phyloP scores from a whole-genome alignment of 192 early-diverging fungal genomes.

The Phlyctochytrium bullatum region DNA sequence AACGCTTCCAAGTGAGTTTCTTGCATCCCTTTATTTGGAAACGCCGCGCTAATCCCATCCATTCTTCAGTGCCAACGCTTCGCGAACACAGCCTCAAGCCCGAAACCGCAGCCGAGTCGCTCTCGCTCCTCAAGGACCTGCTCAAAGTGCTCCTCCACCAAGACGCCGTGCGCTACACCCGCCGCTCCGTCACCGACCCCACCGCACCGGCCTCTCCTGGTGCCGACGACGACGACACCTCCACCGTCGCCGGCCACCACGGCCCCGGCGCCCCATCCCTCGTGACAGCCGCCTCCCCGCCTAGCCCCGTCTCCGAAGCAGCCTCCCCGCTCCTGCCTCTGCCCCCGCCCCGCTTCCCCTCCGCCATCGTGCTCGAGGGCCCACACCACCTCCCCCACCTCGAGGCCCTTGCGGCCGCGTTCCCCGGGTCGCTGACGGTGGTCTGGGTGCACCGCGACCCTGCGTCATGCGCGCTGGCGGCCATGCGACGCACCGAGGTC shows the following conservation, averaged over 20 bases:
- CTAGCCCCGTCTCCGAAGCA: background rate
- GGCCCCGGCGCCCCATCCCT: background rate
- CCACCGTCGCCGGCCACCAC: background rate
- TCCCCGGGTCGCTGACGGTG: background rate
- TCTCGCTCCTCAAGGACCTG: background rate
- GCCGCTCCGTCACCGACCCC: background rate
- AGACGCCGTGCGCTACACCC: background rate
- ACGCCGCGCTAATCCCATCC: background rate
- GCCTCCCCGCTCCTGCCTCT: background rate
- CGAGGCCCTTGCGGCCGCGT: background rate
- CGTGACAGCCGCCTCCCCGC: background rate
- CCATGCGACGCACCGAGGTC: background rate
- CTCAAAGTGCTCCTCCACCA: conserved; percentile 7
- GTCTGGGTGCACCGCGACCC: conserved; percentile 3
- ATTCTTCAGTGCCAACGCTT: background rate
- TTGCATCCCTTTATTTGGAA: background rate
- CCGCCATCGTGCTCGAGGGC: background rate
- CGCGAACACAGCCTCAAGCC: background rate
- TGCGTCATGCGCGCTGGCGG: background rate
- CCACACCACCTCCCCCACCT: background rate
- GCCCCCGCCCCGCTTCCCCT: background rate
- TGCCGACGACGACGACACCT: background rate
- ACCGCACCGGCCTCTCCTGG: background rate
- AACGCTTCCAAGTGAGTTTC: background rate
- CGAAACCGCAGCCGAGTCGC: background rate